phyloP scores from a whole-genome alignment of 495 filamentous ascomycete species.

The Annulohypoxylon bovei region DNA sequence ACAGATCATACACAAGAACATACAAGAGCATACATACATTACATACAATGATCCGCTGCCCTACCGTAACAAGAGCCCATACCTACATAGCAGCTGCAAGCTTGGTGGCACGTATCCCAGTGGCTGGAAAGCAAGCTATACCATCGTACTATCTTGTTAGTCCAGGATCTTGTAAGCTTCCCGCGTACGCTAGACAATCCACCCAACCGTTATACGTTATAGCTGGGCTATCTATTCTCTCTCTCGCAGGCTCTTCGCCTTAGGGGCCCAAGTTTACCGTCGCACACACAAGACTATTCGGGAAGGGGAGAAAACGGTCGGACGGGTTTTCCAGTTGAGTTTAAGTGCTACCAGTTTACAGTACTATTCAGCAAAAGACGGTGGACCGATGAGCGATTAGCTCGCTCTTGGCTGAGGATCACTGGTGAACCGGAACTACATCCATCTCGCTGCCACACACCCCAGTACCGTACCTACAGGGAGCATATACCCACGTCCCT shows the following conservation, averaged over 20 bases:
- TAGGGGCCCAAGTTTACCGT: conserved; percentile 25
- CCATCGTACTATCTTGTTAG: conserved; percentile 16
- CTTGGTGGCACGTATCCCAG: conserved; percentile 37
- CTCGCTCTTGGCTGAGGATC: conserved; percentile 47
- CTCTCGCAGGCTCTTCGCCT: conserved; percentile 11
- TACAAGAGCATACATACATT: background rate
- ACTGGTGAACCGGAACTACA: conserved; percentile 43
- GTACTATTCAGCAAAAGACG: conserved; percentile 26
- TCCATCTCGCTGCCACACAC: conserved; percentile 44
- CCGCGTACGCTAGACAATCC: conserved; percentile 9
- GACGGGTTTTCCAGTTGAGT: conserved; percentile 4
- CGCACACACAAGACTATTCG: conserved; percentile 31
- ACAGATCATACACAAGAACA: background rate
- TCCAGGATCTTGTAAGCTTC: conserved; percentile 36
- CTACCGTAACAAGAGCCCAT: conserved; percentile 34
- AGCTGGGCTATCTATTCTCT: conserved; percentile 24
- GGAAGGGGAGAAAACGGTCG: conserved; percentile 21
- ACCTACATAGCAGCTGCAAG: conserved; percentile 27
- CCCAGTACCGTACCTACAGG: conserved; percentile 33
- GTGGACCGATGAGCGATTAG: conserved; percentile 33
- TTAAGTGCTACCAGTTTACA: too few species aligned
- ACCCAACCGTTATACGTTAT: conserved; percentile 40
- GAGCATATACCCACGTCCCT: conserved; percentile 41
- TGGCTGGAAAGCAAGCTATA: conserved; percentile 32
- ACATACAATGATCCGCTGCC: conserved; percentile 31